Conservation (phyloP, 345 rosid genomes). For the Moringa oleifera region DNA sequence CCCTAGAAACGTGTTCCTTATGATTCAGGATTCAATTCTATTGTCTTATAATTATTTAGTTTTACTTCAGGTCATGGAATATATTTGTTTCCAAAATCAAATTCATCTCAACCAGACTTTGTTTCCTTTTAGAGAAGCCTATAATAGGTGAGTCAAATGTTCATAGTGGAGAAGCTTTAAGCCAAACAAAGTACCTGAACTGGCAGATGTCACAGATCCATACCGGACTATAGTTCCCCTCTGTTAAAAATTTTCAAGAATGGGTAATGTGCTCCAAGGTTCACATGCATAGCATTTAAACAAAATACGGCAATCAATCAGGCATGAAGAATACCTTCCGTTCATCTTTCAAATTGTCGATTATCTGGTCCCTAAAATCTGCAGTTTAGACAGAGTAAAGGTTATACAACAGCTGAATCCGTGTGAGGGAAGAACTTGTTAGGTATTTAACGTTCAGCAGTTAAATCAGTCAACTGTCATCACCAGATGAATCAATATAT, state of each 20-base stretch:
- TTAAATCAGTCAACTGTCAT: neutral
- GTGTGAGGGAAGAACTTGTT: neutral
- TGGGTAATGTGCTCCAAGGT: constrained; percentile 13
- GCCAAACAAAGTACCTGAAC: constrained; percentile 37
- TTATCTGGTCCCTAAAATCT: constrained; percentile 52
- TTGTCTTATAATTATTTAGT: neutral
- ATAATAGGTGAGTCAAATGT: neutral
- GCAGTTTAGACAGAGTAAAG: constrained; percentile 13
- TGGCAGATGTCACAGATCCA: constrained; percentile 51
- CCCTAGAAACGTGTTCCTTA: no score
- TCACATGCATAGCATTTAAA: constrained; percentile 2
- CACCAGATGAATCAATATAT: neutral
- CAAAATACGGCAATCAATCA: neutral
- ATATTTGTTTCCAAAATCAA: neutral
- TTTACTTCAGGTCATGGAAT: neutral
- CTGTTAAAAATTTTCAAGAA: constrained; percentile 21
- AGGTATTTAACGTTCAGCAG: neutral
- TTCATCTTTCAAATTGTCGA: constrained; percentile 55
- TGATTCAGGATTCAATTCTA: neutral
- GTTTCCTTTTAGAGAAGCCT: neutral
- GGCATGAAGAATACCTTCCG: constrained; percentile 34
- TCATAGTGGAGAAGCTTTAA: constrained; percentile 5
- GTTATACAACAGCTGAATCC: neutral
- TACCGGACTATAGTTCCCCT: constrained; percentile 45
- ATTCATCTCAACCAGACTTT: no score